These are phyloP conservation scores for Cytospora mali DNA, from an alignment of 2,329 filamentous ascomycete genomes.

Conservation along the genomic window DNA sequence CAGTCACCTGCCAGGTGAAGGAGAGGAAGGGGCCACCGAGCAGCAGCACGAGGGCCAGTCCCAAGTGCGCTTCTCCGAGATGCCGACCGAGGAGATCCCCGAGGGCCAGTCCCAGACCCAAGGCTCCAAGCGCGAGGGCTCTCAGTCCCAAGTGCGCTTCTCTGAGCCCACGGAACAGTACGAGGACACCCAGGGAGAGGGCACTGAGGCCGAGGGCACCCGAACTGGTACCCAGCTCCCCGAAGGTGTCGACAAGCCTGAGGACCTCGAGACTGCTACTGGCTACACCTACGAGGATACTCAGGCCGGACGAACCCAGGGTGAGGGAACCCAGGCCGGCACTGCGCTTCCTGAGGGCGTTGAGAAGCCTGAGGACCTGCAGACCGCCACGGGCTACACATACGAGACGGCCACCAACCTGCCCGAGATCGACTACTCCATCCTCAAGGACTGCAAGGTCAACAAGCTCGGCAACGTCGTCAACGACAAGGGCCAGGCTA, in stretches of 20 bases:
- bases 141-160: neutral
- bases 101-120: slow-evolving; percentile 12
- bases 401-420: neutral
- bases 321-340: slow-evolving; percentile 24
- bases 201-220: neutral
- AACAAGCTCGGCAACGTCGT: slow-evolving; percentile 63
- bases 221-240: neutral
- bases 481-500: slow-evolving; percentile 52
- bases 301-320: slow-evolving; percentile 2
- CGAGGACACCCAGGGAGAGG: slow-evolving; percentile 18
- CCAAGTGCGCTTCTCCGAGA: slow-evolving; percentile 3
- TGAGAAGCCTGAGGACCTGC: slow-evolving; percentile 6
- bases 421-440: slow-evolving; percentile 46
- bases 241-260: slow-evolving; percentile 21
- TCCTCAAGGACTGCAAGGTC: slow-evolving; percentile 57
- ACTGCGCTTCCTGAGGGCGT: slow-evolving; percentile 25
- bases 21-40: neutral
- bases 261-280: slow-evolving; percentile 15
- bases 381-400: slow-evolving; percentile 9
- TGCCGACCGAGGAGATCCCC: slow-evolving; percentile 1
- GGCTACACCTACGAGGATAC: slow-evolving; percentile 3
- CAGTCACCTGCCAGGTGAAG: slow-evolving; percentile 14
- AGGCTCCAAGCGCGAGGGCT: neutral
- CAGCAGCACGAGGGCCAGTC: neutral
- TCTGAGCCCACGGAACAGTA: slow-evolving; percentile 6